Percentiles rank a stretch among this genome's conserved stretches.
phyloP scores from a whole-genome alignment of 352 stramenopile genomes.

The Phytophthora macrochlamydospora region DNA sequence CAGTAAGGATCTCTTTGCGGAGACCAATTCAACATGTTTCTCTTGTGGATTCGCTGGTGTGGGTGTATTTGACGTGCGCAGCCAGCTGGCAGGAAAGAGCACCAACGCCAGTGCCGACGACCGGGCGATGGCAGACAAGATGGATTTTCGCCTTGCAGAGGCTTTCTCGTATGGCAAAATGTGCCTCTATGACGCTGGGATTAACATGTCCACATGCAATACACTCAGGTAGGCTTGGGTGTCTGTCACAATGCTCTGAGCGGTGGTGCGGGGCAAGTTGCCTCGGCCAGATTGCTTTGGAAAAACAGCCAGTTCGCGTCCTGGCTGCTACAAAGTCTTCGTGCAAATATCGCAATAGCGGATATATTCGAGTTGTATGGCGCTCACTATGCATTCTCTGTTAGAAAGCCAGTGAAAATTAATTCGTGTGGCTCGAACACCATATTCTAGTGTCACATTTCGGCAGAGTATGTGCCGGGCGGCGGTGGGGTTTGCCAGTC shows the following conservation, averaged over 20 bases:
- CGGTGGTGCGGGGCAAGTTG: not conserved
- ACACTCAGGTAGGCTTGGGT: not conserved
- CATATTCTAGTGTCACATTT: slow-evolving; percentile 14
- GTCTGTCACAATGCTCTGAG: slow-evolving; percentile 15
- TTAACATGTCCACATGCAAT: not conserved
- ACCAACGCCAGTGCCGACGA: not conserved
- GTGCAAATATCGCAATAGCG: not conserved
- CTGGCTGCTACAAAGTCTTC: not conserved
- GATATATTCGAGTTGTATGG: not conserved
- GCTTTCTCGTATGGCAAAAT: too few relatives aligned
- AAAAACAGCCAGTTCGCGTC: not conserved
- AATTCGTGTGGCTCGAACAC: slow-evolving; percentile 10
- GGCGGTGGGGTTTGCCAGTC: slow-evolving; percentile 10
- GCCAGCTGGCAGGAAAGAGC: not conserved
- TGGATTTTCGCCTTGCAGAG: not conserved
- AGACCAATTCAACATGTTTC: not conserved
- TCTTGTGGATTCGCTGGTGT: not conserved
- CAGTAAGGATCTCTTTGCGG: not conserved
- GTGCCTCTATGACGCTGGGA: not conserved
- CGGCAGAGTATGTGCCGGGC: slow-evolving; percentile 24
- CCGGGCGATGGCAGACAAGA: not conserved
- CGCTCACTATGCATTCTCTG: not conserved
- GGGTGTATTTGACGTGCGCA: not conserved
- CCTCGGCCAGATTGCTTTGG: too few relatives aligned
- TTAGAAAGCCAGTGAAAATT: not conserved